phyloP scores from a whole-genome alignment of 352 stramenopile species.

The Globisporangium middletonii region DNA sequence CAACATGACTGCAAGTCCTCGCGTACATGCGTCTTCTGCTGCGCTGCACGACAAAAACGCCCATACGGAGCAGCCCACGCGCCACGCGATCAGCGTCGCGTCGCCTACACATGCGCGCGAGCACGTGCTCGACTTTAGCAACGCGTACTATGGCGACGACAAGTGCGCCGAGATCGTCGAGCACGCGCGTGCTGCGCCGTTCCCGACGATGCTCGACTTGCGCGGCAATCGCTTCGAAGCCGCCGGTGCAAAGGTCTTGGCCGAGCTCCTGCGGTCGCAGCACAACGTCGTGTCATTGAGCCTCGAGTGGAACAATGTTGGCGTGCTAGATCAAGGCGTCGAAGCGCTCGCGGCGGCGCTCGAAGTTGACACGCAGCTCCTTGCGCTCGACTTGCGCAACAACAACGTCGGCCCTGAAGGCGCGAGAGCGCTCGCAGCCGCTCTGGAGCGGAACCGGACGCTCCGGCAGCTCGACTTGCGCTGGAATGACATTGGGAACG shows the following conservation, averaged over 20 bases:
- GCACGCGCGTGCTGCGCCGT: conserved; percentile 28
- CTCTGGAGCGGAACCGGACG: conserved; percentile 52
- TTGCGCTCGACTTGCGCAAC: conserved; percentile 75
- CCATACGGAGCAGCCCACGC: background rate
- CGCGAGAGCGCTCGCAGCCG: conserved; percentile 49
- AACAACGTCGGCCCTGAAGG: conserved; percentile 79
- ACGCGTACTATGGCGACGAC: conserved; percentile 63
- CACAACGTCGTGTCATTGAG: conserved; percentile 56
- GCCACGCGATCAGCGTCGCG: background rate
- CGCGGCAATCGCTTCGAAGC: conserved; percentile 75
- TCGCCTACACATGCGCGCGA: conserved; percentile 3
- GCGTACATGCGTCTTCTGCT: too few relatives aligned
- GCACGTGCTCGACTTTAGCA: conserved; percentile 61
- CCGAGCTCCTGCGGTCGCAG: conserved; percentile 38
- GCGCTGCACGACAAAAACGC: background rate
- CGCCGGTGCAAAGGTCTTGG: conserved; percentile 41
- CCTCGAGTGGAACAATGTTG: conserved; percentile 83
- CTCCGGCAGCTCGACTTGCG: conserved; percentile 72
- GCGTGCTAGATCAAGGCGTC: conserved; percentile 66
- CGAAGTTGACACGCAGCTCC: conserved; percentile 53
- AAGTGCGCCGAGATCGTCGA: conserved; percentile 55
- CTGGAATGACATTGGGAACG: conserved; percentile 78
- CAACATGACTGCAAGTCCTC: too few relatives aligned
- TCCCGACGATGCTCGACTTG: conserved; percentile 50
- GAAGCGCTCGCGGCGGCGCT: conserved; percentile 54